phyloP scores from a whole-genome alignment of 176 grass and related monocot species.

The Phragmites australis region DNA sequence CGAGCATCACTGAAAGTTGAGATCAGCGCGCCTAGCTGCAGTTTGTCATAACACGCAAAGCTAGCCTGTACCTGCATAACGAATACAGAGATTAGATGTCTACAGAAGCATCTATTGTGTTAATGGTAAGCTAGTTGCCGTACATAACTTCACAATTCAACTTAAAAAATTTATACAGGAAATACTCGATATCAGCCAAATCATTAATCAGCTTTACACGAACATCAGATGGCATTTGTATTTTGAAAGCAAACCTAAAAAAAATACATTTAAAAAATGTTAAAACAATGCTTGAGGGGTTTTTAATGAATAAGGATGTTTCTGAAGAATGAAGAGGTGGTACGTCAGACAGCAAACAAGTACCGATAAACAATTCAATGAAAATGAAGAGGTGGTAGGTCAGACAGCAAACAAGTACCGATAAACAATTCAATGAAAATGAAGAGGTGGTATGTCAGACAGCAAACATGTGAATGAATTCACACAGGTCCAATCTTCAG shows the following conservation, averaged over 20 bases:
- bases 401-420: background rate
- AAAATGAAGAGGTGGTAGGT: conserved; percentile 16
- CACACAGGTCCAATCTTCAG: background rate
- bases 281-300: background rate
- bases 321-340: background rate
- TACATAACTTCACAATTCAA: conserved; percentile 2
- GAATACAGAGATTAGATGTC: conserved; percentile 29
- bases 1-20: conserved; percentile 79
- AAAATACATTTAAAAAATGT: conserved; percentile 1
- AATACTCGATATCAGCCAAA: conserved; percentile 98
- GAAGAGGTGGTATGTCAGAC: background rate
- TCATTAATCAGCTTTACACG: conserved; percentile 90
- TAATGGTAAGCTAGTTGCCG: background rate
- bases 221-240: conserved; percentile 85
- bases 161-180: conserved; percentile 6
- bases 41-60: conserved; percentile 84
- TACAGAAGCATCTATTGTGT: background rate
- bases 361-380: background rate
- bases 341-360: background rate
- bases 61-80: conserved; percentile 74
- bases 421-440: conserved; percentile 13
- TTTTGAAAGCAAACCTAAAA: conserved; percentile 98
- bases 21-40: conserved; percentile 87
- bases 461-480: conserved; percentile 41
- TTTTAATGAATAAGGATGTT: background rate